These are phyloP conservation scores for Colletotrichum sp. DNA, from an alignment of 2,329 filamentous ascomycete species.

Conservation along the genomic window DNA sequence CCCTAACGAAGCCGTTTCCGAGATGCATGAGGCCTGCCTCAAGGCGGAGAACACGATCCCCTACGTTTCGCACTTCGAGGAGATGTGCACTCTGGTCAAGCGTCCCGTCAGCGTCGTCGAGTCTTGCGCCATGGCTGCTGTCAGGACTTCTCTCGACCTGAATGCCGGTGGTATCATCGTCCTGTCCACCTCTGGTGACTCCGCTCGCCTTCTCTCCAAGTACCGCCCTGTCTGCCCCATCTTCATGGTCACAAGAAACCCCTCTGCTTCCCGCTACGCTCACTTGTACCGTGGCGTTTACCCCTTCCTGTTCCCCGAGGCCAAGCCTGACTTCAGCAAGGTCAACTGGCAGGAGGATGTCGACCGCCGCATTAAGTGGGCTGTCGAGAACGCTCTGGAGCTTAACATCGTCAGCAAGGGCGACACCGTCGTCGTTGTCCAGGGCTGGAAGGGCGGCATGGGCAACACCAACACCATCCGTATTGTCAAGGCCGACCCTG, in stretches of 20 bases:
- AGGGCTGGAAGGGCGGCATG: slow-evolving; percentile 92
- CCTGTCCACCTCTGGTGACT: slow-evolving; percentile 93
- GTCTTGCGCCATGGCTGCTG: slow-evolving; percentile 96
- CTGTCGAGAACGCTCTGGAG: slow-evolving; percentile 83
- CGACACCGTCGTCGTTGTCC: slow-evolving; percentile 81
- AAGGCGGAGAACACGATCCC: slow-evolving; percentile 97
- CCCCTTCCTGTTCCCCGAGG: slow-evolving; percentile 92
- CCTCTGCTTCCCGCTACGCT: slow-evolving; percentile 83
- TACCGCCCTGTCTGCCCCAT: slow-evolving; percentile 99
- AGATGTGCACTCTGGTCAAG: slow-evolving; percentile 83
- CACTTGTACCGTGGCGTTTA: slow-evolving; percentile 98
- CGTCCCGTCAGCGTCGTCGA: slow-evolving; percentile 88
- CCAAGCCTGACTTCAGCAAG: slow-evolving; percentile 92
- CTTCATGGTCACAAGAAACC: slow-evolving; percentile 96
- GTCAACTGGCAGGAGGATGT: slow-evolving; percentile 99
- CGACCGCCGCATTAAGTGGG: slow-evolving; percentile 97
- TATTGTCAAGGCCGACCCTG: slow-evolving; percentile 65
- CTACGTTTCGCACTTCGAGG: slow-evolving; percentile 95
- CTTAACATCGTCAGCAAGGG: slow-evolving; percentile 77
- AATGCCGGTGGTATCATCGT: slow-evolving; percentile 97
- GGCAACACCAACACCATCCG: slow-evolving; percentile 86
- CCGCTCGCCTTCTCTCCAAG: slow-evolving; percentile 94
- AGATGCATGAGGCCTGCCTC: slow-evolving; percentile 99
- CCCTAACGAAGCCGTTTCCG: slow-evolving; percentile 86
- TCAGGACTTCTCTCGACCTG: slow-evolving; percentile 93